Conservation (phyloP, 2,329 filamentous ascomycete species). For the Trichoderma afroharzianum region DNA sequence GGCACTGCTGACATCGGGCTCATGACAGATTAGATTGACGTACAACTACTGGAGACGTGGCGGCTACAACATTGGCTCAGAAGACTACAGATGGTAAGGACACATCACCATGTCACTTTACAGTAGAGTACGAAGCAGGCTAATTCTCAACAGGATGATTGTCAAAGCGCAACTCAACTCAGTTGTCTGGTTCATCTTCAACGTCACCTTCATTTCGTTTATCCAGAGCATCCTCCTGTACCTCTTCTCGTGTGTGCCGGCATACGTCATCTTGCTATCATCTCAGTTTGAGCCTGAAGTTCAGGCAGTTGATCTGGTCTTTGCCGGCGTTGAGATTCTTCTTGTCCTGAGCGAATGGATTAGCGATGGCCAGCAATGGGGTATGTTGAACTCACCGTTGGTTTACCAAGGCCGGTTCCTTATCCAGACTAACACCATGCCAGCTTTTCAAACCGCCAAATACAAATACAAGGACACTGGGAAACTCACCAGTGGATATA, state of each 20-base stretch:
- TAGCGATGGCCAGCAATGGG: constrained; percentile 91
- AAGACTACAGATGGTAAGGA: constrained; percentile 82
- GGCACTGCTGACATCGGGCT: background rate
- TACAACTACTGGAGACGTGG: constrained; percentile 97
- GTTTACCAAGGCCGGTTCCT: background rate
- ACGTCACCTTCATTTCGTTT: constrained; percentile 84
- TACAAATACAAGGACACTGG: constrained; percentile 67
- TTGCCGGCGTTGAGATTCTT: constrained; percentile 43
- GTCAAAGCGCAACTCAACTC: constrained; percentile 63
- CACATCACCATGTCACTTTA: background rate
- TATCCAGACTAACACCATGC: background rate
- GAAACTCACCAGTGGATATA: constrained; percentile 63
- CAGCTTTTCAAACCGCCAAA: constrained; percentile 80
- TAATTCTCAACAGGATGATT: constrained; percentile 53
- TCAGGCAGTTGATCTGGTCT: constrained; percentile 45
- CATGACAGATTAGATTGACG: constrained; percentile 68
- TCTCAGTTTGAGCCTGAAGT: constrained; percentile 57
- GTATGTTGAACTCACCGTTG: constrained; percentile 36
- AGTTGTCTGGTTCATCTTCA: constrained; percentile 75
- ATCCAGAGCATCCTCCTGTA: constrained; percentile 80
- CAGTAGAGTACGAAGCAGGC: background rate
- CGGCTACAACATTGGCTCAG: constrained; percentile 81
- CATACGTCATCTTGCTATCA: constrained; percentile 76
- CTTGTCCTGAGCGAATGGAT: constrained; percentile 68
- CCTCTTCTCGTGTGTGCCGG: constrained; percentile 68